A percentile compares a stretch with the other conserved stretches of the same genome.
Evolutionary conservation across 176 grass and related monocot species (phyloP).

Genomic region (Aegilops longissima): DNA sequence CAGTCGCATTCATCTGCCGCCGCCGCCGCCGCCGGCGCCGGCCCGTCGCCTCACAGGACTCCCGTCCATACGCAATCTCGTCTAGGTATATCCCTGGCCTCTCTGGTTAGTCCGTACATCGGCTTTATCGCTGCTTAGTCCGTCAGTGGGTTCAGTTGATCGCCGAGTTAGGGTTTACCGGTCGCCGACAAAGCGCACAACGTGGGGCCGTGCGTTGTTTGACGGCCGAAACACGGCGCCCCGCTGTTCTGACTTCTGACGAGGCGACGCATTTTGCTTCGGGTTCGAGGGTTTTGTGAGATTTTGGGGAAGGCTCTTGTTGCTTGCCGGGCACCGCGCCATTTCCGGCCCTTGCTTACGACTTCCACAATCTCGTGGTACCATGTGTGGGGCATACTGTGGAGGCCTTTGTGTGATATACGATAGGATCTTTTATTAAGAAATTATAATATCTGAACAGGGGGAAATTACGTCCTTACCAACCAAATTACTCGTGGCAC

Average conservation of each 20-base stretch:
- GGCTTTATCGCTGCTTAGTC: background rate
- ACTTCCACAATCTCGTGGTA: background rate
- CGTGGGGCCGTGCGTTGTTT: background rate
- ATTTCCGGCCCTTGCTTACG: background rate
- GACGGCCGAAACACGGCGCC: background rate
- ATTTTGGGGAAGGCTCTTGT: background rate
- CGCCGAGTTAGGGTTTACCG: background rate
- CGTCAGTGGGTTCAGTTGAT: background rate
- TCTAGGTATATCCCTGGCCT: background rate
- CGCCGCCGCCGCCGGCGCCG: background rate
- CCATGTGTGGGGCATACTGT: background rate
- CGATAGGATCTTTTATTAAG: background rate
- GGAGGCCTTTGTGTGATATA: background rate
- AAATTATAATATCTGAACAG: background rate
- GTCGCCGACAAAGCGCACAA: background rate
- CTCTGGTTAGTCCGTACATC: background rate
- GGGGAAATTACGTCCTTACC: background rate
- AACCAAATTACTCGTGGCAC: conserved; percentile 4
- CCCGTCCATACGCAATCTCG: background rate
- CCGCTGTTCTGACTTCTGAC: background rate
- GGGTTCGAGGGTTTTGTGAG: background rate
- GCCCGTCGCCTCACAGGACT: background rate
- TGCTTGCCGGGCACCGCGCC: background rate
- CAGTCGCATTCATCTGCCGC: background rate
- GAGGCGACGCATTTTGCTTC: background rate